Conservation (phyloP, 2,329 filamentous ascomycete species). For the Ophiostoma tasmaniense region DNA sequence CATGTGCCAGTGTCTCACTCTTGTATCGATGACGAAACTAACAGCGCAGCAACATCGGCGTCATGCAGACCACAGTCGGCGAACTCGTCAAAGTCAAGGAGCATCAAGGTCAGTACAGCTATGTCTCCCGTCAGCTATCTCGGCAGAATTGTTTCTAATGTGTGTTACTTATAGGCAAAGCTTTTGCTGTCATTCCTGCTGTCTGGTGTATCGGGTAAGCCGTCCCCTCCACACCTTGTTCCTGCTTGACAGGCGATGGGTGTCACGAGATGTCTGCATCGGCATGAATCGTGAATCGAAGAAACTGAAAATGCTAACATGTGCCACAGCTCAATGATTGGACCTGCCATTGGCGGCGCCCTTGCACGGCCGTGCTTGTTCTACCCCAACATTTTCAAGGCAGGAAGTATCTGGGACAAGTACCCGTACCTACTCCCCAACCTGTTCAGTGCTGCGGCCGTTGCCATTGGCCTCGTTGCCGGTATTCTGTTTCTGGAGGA, state of each 20-base stretch:
- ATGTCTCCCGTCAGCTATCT: not conserved
- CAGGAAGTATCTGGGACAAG: slow-evolving; percentile 68
- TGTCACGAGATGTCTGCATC: not conserved
- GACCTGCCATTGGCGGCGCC: slow-evolving; percentile 82
- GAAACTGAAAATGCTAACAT: not conserved
- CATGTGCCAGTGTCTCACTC: not conserved
- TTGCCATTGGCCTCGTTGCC: slow-evolving; percentile 65
- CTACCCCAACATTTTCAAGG: slow-evolving; percentile 65
- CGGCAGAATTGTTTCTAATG: no score
- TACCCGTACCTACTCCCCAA: slow-evolving; percentile 92
- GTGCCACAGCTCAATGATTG: slow-evolving; percentile 66
- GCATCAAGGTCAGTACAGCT: slow-evolving; percentile 64
- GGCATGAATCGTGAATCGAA: not conserved
- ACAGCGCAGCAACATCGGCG: slow-evolving; percentile 69
- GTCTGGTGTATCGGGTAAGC: slow-evolving; percentile 89
- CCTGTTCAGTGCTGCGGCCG: slow-evolving; percentile 75
- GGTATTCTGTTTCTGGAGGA: slow-evolving; percentile 88
- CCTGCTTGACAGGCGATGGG: not conserved
- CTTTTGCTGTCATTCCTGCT: slow-evolving; percentile 95
- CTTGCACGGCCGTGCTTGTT: slow-evolving; percentile 78
- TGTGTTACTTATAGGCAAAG: slow-evolving; percentile 52
- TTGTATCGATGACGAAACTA: slow-evolving; percentile 15
- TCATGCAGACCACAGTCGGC: slow-evolving; percentile 88
- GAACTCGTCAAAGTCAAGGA: slow-evolving; percentile 89
- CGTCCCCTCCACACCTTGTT: not conserved